phyloP scores from a whole-genome alignment of 495 filamentous ascomycete genomes.

The Letharia lupina region DNA sequence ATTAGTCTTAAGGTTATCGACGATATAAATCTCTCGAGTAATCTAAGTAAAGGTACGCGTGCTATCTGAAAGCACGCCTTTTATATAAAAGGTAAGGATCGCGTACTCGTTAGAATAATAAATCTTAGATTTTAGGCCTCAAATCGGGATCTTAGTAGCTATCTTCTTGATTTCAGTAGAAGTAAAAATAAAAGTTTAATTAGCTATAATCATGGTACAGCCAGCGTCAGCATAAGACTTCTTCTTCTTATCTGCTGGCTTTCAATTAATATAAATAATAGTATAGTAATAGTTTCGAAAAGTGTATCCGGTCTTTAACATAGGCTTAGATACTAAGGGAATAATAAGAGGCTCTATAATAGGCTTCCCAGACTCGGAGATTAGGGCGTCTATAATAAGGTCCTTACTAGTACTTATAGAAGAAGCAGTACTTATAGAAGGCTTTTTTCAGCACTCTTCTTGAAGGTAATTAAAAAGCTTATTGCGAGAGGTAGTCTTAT shows the following conservation, averaged over 20 bases:
- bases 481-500: constrained; percentile 1
- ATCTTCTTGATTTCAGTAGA: neutral
- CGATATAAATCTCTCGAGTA: neutral
- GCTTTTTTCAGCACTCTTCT: neutral
- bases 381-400: neutral
- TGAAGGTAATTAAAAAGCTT: neutral
- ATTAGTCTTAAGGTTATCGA: neutral
- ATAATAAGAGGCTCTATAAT: neutral
- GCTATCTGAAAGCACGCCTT: neutral
- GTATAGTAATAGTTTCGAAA: neutral
- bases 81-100: neutral
- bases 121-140: neutral
- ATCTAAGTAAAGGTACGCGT: neutral
- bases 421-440: neutral
- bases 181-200: neutral
- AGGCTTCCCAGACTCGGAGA: neutral
- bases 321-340: neutral
- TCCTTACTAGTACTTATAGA: too few relatives aligned
- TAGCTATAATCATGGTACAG: neutral
- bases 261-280: neutral
- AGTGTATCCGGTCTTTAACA: neutral
- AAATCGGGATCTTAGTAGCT: neutral
- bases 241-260: neutral
- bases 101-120: neutral
- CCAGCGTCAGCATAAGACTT: neutral